Percentiles rank a stretch among this genome's conserved stretches.
phyloP scores from a whole-genome alignment of 2,329 filamentous ascomycete species.

The Stagonosporopsis tanaceti region DNA sequence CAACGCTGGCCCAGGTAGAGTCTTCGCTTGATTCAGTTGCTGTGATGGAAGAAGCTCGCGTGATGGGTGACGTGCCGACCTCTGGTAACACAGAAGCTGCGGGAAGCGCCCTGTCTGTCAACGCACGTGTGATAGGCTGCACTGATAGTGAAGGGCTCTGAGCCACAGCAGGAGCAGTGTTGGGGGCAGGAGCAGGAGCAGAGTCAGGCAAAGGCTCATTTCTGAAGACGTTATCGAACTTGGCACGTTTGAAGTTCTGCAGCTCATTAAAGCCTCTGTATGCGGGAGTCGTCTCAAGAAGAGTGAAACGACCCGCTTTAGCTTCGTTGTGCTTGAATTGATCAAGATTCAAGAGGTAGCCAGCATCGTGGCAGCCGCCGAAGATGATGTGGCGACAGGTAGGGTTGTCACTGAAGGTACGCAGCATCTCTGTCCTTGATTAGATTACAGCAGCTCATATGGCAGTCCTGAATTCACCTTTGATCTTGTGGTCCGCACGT shows the following conservation, averaged over 20 bases:
- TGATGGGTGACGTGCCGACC: conserved; percentile 29
- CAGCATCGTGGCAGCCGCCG: conserved; percentile 57
- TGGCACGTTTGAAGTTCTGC: conserved; percentile 49
- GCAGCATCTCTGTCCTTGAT: conserved; percentile 51
- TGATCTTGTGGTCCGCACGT: conserved; percentile 57
- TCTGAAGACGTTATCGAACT: conserved; percentile 54
- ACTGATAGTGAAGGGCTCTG: conserved; percentile 14
- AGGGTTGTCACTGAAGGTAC: conserved; percentile 55
- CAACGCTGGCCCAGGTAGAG: conserved; percentile 50
- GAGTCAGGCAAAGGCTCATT: conserved; percentile 51
- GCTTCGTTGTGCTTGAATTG: conserved; percentile 53
- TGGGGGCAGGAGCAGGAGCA: conserved; percentile 6
- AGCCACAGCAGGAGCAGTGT: conserved; percentile 15
- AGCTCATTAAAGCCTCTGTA: conserved; percentile 53
- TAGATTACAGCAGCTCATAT: conserved; percentile 5
- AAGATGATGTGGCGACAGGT: conserved; percentile 59
- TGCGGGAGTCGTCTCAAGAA: conserved; percentile 55
- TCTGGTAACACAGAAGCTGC: conserved; percentile 22
- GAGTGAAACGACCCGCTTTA: conserved; percentile 52
- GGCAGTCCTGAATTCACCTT: conserved; percentile 35
- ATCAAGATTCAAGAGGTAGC: conserved; percentile 56
- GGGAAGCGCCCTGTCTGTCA: conserved; percentile 26
- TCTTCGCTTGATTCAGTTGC: conserved; percentile 26
- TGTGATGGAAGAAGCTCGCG: conserved; percentile 31
- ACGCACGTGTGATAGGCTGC: conserved; percentile 24